Percentiles rank a stretch among this genome's conserved stretches.
Evolutionary conservation across 495 filamentous ascomycete genomes (phyloP).

Genomic region (Thermochaetoides thermophila): DNA sequence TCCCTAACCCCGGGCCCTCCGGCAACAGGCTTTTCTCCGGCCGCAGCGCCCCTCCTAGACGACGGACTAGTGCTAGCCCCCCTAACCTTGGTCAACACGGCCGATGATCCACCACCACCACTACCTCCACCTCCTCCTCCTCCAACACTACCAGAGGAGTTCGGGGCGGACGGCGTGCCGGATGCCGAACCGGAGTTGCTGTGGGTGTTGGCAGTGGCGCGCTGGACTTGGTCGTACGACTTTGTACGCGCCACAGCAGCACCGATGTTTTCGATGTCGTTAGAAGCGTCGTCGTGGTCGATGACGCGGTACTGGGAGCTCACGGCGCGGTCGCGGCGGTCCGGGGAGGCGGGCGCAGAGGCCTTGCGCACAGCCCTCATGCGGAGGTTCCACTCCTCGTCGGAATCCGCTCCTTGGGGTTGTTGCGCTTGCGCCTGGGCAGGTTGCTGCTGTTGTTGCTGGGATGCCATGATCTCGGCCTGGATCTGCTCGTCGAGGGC

Average conservation of each 20-base stretch:
- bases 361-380: conserved; percentile 49
- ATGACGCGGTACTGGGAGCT: conserved; percentile 43
- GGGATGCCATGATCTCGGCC: conserved; percentile 27
- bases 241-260: conserved; percentile 38
- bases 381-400: conserved; percentile 62
- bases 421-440: too few relatives aligned
- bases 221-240: conserved; percentile 45
- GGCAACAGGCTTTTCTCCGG: too few relatives aligned
- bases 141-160: too few relatives aligned
- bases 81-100: conserved; percentile 60
- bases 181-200: too few relatives aligned
- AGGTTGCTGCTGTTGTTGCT: too few relatives aligned
- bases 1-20: conserved; percentile 31
- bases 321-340: conserved; percentile 25
- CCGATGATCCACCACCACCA: too few relatives aligned
- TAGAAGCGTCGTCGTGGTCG: conserved; percentile 40
- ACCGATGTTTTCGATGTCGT: conserved; percentile 39
- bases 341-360: conserved; percentile 24
- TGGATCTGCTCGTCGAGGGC: conserved; percentile 10
- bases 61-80: conserved; percentile 37
- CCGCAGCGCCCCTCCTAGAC: conserved; percentile 38
- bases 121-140: too few relatives aligned
- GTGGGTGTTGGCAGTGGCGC: conserved; percentile 44
- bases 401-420: conserved; percentile 49
- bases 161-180: too few relatives aligned